Percentiles rank a stretch among this genome's conserved stretches.
These are phyloP conservation scores for Lunularia cruciata DNA, from an alignment of 225 moss, liverwort and hornwort species.

Conservation along the genomic window DNA sequence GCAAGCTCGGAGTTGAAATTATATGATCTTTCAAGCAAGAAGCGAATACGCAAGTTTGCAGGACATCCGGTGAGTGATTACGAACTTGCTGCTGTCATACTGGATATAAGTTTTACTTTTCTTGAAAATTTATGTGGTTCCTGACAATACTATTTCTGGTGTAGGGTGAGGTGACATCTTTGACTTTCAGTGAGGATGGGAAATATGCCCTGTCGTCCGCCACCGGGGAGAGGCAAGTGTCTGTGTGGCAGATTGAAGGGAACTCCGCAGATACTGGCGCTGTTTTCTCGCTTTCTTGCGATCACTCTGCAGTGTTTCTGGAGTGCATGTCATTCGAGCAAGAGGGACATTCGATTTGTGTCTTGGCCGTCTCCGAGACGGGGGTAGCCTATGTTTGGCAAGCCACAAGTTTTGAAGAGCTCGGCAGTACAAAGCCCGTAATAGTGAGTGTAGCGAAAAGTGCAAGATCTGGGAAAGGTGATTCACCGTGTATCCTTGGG, in stretches of 20 bases:
- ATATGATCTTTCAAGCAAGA: conserved; percentile 87
- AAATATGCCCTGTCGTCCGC: conserved; percentile 73
- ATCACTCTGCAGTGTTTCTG: conserved; percentile 74
- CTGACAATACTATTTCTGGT: not conserved
- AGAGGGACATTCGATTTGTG: conserved; percentile 43
- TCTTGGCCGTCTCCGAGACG: conserved; percentile 69
- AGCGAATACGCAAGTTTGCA: conserved; percentile 78
- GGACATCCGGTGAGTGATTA: conserved; percentile 85
- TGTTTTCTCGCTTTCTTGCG: conserved; percentile 60
- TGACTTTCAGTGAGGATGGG: conserved; percentile 77
- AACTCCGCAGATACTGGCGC: conserved; percentile 50
- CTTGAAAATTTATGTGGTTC: not conserved
- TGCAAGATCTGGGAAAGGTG: conserved; percentile 39
- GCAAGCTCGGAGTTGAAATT: conserved; percentile 93
- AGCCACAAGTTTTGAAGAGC: conserved; percentile 53
- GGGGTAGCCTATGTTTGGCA: conserved; percentile 84
- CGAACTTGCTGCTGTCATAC: not conserved
- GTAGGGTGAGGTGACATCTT: conserved; percentile 67
- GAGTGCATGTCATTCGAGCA: conserved; percentile 54
- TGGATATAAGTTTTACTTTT: not conserved
- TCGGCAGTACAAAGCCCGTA: conserved; percentile 56
- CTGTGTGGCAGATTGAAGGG: conserved; percentile 68
- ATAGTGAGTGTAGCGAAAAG: conserved; percentile 42
- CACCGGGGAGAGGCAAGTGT: conserved; percentile 73
- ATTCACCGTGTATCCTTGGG: conserved; percentile 54